Percentiles rank a stretch among this genome's conserved stretches.
These are phyloP conservation scores for Nothophaeocryptopus gaeumannii DNA, from an alignment of 2,329 filamentous ascomycete species.

Conservation along the genomic window DNA sequence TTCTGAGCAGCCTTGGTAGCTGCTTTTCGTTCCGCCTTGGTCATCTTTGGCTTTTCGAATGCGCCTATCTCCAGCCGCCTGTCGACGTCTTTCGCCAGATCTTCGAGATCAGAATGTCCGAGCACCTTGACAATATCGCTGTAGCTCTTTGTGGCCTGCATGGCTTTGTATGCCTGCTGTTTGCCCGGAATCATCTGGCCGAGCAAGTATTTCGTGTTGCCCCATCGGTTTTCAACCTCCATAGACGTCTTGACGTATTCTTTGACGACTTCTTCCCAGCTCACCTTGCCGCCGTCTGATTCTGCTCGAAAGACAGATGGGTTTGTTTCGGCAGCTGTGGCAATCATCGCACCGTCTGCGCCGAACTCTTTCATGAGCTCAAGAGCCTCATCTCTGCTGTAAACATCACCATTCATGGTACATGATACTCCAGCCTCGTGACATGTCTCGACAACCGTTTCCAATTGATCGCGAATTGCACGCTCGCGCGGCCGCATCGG, in stretches of 20 bases:
- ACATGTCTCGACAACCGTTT: conserved; percentile 79
- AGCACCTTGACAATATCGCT: conserved; percentile 64
- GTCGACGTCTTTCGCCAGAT: conserved; percentile 65
- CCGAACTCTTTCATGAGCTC: conserved; percentile 71
- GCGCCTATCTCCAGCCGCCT: conserved; percentile 54
- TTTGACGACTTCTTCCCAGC: conserved; percentile 74
- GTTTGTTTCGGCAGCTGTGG: conserved; percentile 86
- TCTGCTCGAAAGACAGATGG: conserved; percentile 76
- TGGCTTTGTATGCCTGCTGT: conserved; percentile 57
- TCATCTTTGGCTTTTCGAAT: conserved; percentile 48
- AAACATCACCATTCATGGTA: conserved; percentile 93
- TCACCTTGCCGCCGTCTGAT: conserved; percentile 65
- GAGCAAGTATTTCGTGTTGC: conserved; percentile 91
- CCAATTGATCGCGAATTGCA: conserved; percentile 76
- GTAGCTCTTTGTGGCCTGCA: conserved; percentile 70
- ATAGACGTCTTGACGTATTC: conserved; percentile 72
- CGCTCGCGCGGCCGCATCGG: conserved; percentile 89
- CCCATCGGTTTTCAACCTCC: conserved; percentile 78
- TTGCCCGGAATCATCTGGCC: conserved; percentile 84
- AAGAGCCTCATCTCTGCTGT: conserved; percentile 67
- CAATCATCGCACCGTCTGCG: conserved; percentile 97
- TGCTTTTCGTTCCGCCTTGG: conserved; percentile 46
- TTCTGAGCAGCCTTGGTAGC: conserved; percentile 40
- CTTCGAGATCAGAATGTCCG: conserved; percentile 58
- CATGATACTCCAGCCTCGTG: conserved; percentile 83